Base-by-base conservation (phyloP, 2,329 filamentous ascomycete species). In the Fusarium dimerum region DNA sequence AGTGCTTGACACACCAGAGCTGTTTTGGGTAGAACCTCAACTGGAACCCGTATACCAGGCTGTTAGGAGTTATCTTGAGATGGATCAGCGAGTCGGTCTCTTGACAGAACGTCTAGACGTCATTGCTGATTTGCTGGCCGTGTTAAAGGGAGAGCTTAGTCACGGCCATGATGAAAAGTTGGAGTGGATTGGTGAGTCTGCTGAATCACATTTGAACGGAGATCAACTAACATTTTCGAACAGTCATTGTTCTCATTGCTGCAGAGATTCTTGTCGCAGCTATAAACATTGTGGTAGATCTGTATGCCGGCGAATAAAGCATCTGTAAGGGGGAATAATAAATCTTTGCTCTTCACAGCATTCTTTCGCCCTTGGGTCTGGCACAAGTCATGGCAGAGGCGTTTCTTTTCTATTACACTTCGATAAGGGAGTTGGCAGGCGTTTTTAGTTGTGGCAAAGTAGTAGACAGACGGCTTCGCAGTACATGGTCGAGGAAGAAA, bases 1-100 rank as follows among this genome's bases (percentile, higher is more conserved):
- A 30, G 92, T 99, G 6, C 86, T 99, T 39, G 94, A 99, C 71
- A 96, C 92, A 10, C 94, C 94, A 0, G 94, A 99, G 74, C 81
- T 99, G 40, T 97, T 99, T 81, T 99, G 94, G 94, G 90, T 93
- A 32, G 94, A 99, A 73, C 94, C 94, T 9, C 92, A 97, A 72
- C 81, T 99, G 7, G 94, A 99, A 67, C 94, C 94, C 6, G 88
- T 99, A 29, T 99, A 99, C 70, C 89, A 95, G 71, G 94, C 94
- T 49, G 94, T 97, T 41, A 82, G 94, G 51, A 94, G 88, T 69
- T 99, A 99, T 71, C 79, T 99, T 17, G 94, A 99, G 76, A 97
- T 99, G 89, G 94, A 97, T 72, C 94, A 97, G 77, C 81, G 94
- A 51, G 93, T 97, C 12, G 85, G 86, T 20, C 78, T 99, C 39